phyloP scores from a whole-genome alignment of 2,329 filamentous ascomycete species.

The Aureobasidium melanogenum region DNA sequence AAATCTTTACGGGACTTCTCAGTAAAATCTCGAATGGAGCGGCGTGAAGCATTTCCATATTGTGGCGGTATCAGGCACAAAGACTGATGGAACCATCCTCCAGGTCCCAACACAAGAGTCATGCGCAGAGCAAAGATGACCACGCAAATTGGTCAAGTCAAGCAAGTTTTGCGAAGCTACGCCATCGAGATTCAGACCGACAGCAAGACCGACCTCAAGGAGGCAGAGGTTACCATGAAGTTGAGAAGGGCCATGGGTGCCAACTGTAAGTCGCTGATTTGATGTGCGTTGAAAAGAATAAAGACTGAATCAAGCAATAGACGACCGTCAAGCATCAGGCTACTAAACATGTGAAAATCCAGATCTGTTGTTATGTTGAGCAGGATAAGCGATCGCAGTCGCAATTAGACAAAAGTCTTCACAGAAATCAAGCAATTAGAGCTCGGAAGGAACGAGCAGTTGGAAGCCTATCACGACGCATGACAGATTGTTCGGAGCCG shows the following conservation, averaged over 20 bases:
- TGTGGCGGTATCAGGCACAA: not conserved
- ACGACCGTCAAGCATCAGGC: conserved; percentile 2
- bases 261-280: not conserved
- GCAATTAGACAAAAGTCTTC: not conserved
- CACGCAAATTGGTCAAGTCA: conserved; percentile 7
- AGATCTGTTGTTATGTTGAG: not conserved
- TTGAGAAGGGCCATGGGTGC: conserved; percentile 10
- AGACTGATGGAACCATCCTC: not conserved
- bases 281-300: not conserved
- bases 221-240: conserved; percentile 7
- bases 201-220: conserved; percentile 8
- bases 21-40: not conserved
- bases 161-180: conserved; percentile 9
- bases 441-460: not conserved
- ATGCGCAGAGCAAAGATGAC: conserved; percentile 11
- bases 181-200: conserved; percentile 10
- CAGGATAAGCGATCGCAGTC: not conserved
- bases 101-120: conserved; percentile 7
- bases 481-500: not conserved
- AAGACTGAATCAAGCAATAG: not conserved
- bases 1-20: not conserved
- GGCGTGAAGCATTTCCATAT: not conserved
- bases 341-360: not conserved
- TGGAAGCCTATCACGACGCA: not conserved
- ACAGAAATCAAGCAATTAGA: not conserved